phyloP scores from a whole-genome alignment of 129 eudicot genomes.

The Calendula officinalis region DNA sequence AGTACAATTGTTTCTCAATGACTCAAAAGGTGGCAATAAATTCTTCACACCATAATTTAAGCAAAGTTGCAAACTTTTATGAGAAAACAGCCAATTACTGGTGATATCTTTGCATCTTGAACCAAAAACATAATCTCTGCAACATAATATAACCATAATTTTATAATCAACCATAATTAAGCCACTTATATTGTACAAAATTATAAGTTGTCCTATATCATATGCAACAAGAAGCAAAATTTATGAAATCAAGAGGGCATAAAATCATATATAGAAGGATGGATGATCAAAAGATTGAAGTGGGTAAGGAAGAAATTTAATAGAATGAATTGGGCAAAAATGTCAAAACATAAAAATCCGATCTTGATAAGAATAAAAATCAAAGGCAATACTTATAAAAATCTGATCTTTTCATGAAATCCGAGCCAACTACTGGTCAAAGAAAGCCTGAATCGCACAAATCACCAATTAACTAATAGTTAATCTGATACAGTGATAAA shows the following conservation, averaged over 20 bases:
- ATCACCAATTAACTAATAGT: conserved; percentile 21
- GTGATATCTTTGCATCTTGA: conserved; percentile 59
- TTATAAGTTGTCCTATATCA: conserved; percentile 23
- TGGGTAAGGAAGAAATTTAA: conserved; percentile 21
- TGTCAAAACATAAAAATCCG: conserved; percentile 13
- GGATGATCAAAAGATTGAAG: conserved; percentile 16
- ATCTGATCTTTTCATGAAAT: conserved; percentile 25
- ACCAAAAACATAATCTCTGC: conserved; percentile 68
- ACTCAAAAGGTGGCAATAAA: conserved; percentile 74
- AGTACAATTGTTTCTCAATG: conserved; percentile 28
- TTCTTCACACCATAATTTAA: conserved; percentile 55
- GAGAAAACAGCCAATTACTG: conserved; percentile 74
- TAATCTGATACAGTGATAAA: conserved; percentile 42
- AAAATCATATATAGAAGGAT: conserved; percentile 29
- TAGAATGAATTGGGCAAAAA: conserved; percentile 22
- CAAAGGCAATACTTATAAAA: conserved; percentile 16
- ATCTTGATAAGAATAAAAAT: conserved; percentile 17
- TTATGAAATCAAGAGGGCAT: conserved; percentile 20
- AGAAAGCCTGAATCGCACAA: conserved; percentile 27
- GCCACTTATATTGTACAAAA: background rate
- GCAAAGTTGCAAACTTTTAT: conserved; percentile 60
- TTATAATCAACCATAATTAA: background rate
- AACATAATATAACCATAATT: conserved; percentile 15
- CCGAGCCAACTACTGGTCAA: conserved; percentile 26
- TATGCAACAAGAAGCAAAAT: conserved; percentile 24